These are phyloP conservation scores for Chenopodium album DNA, from an alignment of 148 eudicot genomes.

Conservation along the genomic window DNA sequence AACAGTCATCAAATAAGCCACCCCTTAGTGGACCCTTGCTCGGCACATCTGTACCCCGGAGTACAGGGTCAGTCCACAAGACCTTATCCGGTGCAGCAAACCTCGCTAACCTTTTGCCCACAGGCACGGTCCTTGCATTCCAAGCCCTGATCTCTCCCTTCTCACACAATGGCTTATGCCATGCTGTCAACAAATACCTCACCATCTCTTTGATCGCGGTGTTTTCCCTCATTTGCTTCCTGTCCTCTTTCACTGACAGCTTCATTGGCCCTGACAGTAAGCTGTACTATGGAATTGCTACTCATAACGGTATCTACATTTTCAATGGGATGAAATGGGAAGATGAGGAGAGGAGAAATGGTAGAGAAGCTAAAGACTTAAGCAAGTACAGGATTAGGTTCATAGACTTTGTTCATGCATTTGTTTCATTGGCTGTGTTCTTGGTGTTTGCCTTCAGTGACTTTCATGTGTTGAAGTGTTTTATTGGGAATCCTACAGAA, in stretches of 20 bases:
- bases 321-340: constrained; percentile 36
- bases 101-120: constrained; percentile 64
- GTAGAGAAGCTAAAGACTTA: constrained; percentile 7
- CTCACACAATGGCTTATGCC: constrained; percentile 47
- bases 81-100: constrained; percentile 49
- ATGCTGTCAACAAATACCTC: constrained; percentile 32
- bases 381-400: constrained; percentile 30
- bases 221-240: constrained; percentile 43
- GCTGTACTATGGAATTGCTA: constrained; percentile 54
- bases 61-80: constrained; percentile 11
- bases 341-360: not conserved
- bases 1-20: not conserved
- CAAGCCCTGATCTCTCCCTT: constrained; percentile 51
- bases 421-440: constrained; percentile 48
- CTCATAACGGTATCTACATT: constrained; percentile 43
- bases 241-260: constrained; percentile 63
- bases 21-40: constrained; percentile 8
- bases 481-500: constrained; percentile 29
- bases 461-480: constrained; percentile 36
- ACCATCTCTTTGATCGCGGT: constrained; percentile 31
- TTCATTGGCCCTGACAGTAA: constrained; percentile 42
- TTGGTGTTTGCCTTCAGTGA: constrained; percentile 43
- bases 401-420: constrained; percentile 49
- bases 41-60: constrained; percentile 1
- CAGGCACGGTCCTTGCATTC: constrained; percentile 59